Base-by-base conservation (phyloP, 2,329 filamentous ascomycete genomes). In the Trichoderma hamatum region DNA sequence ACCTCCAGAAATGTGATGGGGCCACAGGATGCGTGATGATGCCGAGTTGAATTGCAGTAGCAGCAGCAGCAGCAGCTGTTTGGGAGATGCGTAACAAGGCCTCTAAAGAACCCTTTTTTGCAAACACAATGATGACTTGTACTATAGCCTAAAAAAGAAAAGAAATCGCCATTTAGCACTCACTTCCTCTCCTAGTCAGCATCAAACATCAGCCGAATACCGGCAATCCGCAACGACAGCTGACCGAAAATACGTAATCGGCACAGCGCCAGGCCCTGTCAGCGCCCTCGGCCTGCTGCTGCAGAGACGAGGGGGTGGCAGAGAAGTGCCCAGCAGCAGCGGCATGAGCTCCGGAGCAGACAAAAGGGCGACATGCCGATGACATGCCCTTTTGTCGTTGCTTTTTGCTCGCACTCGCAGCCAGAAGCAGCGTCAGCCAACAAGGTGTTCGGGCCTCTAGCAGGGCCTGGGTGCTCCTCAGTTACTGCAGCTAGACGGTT, bases 161-260 rank as follows among this genome's bases (percentile, higher is more conserved):
- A 43, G 39, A 43, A 43, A 19, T n/a, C 39, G 39, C 39, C 39
- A 43, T 43, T 19, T 7, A 43, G 39, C 36, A 16, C 32, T n/a
- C 32, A 13, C 14, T 13, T 34, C 30, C 7, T 32, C 32, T 7
- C 39, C 39, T 16, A n/a, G 39, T 43, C 39, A 49, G 11, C 46
- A 24, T 49, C 46, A 10, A 21, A 7, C 46, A 14, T 24, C 46
- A n/a, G 19, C 30, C 54, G 54, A 16, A 5, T 52, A 19, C 24
- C 49, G n/a, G 49, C 49, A 58, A 9, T 13, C 52, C 28, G 52
- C 19, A 32, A 19, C 26, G 34, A 24, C 24, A 26, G 49, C 61
- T 68, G 66, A 67, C 56, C 43, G 28, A n/a, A 34, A 62, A 26
- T 59, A 60, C 56, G 66, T 61, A 59, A 61, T 61, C 49, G 43